These are phyloP conservation scores for Teratosphaeria zuluensis DNA, from an alignment of 2,329 filamentous ascomycete genomes.

Conservation along the genomic window DNA sequence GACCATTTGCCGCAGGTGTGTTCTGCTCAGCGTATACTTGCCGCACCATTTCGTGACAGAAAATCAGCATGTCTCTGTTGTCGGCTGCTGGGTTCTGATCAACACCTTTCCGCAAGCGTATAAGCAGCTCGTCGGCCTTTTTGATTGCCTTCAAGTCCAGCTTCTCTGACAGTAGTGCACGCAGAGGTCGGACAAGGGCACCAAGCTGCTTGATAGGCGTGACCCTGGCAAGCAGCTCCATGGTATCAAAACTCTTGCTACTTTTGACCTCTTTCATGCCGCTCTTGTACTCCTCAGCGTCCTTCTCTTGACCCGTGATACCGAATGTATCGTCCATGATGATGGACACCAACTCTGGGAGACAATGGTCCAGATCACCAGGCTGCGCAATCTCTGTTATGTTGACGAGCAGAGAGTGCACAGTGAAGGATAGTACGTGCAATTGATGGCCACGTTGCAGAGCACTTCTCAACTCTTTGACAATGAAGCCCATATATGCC, in stretches of 20 bases:
- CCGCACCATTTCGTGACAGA: constrained; percentile 90
- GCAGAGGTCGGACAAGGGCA: constrained; percentile 68
- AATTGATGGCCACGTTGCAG: constrained; percentile 82
- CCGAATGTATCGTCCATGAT: constrained; percentile 99
- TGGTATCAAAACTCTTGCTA: constrained; percentile 95
- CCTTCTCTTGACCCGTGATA: constrained; percentile 84
- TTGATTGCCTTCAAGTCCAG: constrained; percentile 72
- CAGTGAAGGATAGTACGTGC: constrained; percentile 87
- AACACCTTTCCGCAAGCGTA: constrained; percentile 72
- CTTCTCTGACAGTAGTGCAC: constrained; percentile 70
- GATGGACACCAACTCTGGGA: constrained; percentile 66
- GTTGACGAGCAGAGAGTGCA: constrained; percentile 79
- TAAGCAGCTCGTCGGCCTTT: constrained; percentile 83
- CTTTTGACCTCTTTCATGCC: constrained; percentile 97
- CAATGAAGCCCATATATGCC: constrained; percentile 78
- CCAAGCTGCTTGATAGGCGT: constrained; percentile 66
- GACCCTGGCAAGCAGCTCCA: constrained; percentile 81
- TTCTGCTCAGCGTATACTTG: constrained; percentile 54
- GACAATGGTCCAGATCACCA: constrained; percentile 82
- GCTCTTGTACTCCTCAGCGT: constrained; percentile 87
- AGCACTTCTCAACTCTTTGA: constrained; percentile 79
- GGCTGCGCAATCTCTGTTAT: constrained; percentile 63
- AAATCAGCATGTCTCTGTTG: constrained; percentile 74
- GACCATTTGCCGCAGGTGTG: constrained; percentile 22
- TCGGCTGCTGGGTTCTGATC: constrained; percentile 70